Evolutionary conservation across 495 filamentous ascomycete species (phyloP).

Genomic region (Lasiosphaeria ovina): DNA sequence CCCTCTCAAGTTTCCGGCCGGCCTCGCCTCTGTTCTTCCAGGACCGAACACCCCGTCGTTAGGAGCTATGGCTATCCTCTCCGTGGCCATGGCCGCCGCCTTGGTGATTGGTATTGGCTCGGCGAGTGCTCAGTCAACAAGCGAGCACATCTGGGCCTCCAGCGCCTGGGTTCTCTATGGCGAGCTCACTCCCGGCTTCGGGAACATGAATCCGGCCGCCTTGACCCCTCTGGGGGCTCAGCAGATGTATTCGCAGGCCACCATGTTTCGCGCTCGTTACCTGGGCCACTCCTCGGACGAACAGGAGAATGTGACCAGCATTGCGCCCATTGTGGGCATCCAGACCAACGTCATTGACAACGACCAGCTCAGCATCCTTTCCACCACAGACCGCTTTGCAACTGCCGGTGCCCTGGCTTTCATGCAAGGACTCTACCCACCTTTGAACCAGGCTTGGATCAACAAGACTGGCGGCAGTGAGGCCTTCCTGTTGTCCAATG

Average conservation of each 20-base stretch:
- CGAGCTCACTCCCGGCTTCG: conserved; percentile 38
- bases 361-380: conserved; percentile 33
- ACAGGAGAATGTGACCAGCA: conserved; percentile 23
- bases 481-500: conserved; percentile 30
- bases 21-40: not conserved
- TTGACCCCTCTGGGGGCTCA: conserved; percentile 45
- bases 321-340: conserved; percentile 35
- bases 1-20: not conserved
- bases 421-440: conserved; percentile 46
- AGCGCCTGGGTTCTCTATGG: conserved; percentile 41
- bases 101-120: conserved; percentile 17
- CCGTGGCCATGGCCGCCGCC: conserved; percentile 12
- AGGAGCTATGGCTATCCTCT: conserved; percentile 21
- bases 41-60: conserved; percentile 2
- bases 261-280: conserved; percentile 38
- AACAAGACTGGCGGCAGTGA: conserved; percentile 30
- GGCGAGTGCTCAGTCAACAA: conserved; percentile 25
- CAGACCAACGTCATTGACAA: conserved; percentile 37
- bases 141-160: conserved; percentile 45
- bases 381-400: conserved; percentile 34
- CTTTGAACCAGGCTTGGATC: conserved; percentile 26
- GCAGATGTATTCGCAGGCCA: conserved; percentile 38
- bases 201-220: conserved; percentile 6
- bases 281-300: conserved; percentile 19
- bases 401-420: conserved; percentile 38